Conservation (phyloP, 176 grass and related monocot genomes). For the Oryza australiensis region DNA sequence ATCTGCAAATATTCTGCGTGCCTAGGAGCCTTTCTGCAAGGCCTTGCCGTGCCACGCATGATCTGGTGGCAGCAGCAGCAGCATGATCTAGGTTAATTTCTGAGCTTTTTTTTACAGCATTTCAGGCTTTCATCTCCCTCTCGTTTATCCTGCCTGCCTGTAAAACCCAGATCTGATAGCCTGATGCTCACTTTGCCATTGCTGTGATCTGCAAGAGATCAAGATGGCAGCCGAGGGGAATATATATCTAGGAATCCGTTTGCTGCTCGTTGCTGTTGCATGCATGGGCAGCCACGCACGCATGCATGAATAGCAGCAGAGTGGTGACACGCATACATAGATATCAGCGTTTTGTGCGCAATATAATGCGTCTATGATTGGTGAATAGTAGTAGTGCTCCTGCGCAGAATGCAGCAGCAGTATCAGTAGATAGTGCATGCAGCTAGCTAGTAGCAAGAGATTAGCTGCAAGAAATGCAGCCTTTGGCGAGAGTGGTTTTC, state of each 20-base stretch:
- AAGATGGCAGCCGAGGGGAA: conserved; percentile 20
- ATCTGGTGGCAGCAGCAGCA: background rate
- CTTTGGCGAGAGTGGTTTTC: conserved; percentile 29
- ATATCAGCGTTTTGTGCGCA: background rate
- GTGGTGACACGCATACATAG: conserved; percentile 1
- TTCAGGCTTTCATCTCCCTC: background rate
- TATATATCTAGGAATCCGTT: conserved; percentile 44
- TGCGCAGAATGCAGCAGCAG: background rate
- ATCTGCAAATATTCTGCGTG: conserved; percentile 24
- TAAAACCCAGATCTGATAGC: background rate
- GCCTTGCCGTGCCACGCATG: background rate
- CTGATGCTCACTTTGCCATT: conserved; percentile 1
- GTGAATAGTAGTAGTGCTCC: conserved; percentile 24
- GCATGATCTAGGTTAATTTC: background rate
- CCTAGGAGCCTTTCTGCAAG: conserved; percentile 28
- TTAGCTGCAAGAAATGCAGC: conserved; percentile 16
- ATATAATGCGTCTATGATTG: conserved; percentile 58
- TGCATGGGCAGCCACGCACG: background rate
- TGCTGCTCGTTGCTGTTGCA: background rate
- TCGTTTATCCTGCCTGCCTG: background rate
- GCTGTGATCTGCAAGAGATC: conserved; percentile 22
- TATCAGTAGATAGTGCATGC: background rate
- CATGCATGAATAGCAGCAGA: background rate
- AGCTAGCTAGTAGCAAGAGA: background rate
- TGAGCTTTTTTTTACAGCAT: background rate